Base-by-base conservation (phyloP, 2,329 filamentous ascomycete genomes). In the Alternaria rosae region DNA sequence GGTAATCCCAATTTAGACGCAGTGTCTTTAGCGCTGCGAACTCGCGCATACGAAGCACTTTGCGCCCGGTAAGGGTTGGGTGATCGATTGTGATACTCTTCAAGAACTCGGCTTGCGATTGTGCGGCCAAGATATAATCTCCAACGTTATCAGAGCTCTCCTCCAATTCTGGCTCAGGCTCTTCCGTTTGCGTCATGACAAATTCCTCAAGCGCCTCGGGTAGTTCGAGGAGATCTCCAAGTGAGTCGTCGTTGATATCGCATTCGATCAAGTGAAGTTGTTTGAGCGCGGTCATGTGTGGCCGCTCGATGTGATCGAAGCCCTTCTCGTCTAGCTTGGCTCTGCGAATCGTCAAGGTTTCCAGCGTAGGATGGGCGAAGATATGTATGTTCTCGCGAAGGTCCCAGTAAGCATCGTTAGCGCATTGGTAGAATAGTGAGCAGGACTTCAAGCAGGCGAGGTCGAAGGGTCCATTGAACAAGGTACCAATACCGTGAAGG, bases 401-500 rank as follows among this genome's bases (percentile, higher is more conserved):
- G 54, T 76, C 72, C 74, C 74, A 76, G 58, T 76, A 76, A 5
- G 65, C 69, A 42, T 76, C 70, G 30, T 76, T 69, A 48, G 73
- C 63, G 58, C 71, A 73, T 61, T 76, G 73, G 56, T 76, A 76
- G 54, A 75, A 76, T 43, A 76, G 43, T 25, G 67, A 71, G 45
- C 74, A 76, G 6, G 65, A 66, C 54, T 76, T 76, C 23, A 76
- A 68, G 42, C 72, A 76, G 15, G 74, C 68, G 17, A 76, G 67
- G 32, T 76, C 74, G 59, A 76, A 76, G 1, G 74, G 74, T 8
- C 74, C 74, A 20, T 76, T 76, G 70, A 76, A 76, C 13, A 76
- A 59, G 15, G 68, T 70, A 5, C 74, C 74, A 30, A 76, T 76
- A 12, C 74, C 74, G 32, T 71, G 72, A 26, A 76, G 53, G 3